Percentiles rank a stretch among this genome's conserved stretches.
phyloP scores from a whole-genome alignment of 192 early-diverging fungal species.

The Podila minutissima region DNA sequence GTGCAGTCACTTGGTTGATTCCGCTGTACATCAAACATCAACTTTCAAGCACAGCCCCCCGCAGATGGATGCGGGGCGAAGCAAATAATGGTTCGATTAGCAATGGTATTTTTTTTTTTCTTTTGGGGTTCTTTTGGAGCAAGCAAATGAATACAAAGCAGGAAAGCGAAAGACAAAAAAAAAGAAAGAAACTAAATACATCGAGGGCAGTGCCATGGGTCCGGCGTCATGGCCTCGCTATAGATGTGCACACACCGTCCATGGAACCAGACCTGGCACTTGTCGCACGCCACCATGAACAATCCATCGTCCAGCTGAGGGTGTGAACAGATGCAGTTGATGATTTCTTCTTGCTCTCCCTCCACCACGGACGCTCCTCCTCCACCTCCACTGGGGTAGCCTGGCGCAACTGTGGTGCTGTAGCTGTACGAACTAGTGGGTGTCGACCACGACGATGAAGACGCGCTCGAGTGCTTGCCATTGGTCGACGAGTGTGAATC shows the following conservation, averaged over 20 bases:
- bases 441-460: neutral
- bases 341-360: slow-evolving; percentile 47
- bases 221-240: slow-evolving; percentile 46
- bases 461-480: slow-evolving; percentile 5
- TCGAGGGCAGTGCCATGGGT: slow-evolving; percentile 59
- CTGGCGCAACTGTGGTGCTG: neutral
- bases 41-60: no score
- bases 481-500: slow-evolving; percentile 9
- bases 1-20: no score
- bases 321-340: slow-evolving; percentile 66
- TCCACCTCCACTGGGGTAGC: slow-evolving; percentile 4
- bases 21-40: no score
- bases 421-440: neutral
- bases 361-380: neutral
- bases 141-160: neutral
- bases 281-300: slow-evolving; percentile 74
- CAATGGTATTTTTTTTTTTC: no score
- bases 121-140: no score
- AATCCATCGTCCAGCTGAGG: slow-evolving; percentile 67
- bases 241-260: slow-evolving; percentile 64
- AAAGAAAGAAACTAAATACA: slow-evolving; percentile 26
- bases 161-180: neutral
- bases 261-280: slow-evolving; percentile 71
- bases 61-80: no score
- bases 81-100: no score